These are phyloP conservation scores for Paraphoma chrysanthemicola DNA, from an alignment of 2,329 filamentous ascomycete genomes.

Conservation along the genomic window DNA sequence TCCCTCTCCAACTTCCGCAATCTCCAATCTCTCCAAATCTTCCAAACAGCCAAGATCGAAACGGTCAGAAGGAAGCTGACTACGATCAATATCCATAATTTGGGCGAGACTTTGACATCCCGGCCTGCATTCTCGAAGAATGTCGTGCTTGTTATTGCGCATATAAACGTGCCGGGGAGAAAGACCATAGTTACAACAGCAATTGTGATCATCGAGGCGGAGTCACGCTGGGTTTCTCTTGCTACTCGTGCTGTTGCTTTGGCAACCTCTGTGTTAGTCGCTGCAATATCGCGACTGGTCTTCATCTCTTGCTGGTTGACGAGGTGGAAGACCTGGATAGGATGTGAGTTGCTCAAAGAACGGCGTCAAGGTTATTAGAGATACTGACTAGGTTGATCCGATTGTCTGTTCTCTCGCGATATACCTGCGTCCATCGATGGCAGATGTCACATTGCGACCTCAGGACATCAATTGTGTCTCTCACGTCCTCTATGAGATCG, in stretches of 20 bases:
- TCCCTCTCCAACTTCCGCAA: background rate
- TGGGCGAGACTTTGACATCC: slow-evolving; percentile 10
- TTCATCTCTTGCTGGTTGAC: slow-evolving; percentile 22
- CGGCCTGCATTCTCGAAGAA: slow-evolving; percentile 23
- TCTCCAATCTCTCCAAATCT: slow-evolving; percentile 15
- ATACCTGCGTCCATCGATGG: slow-evolving; percentile 23
- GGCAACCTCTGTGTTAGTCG: slow-evolving; percentile 19
- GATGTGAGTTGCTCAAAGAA: background rate
- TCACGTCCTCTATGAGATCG: slow-evolving; percentile 4
- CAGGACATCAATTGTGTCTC: slow-evolving; percentile 24
- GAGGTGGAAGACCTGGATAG: slow-evolving; percentile 28
- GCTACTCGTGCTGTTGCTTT: slow-evolving; percentile 2
- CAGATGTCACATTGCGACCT: slow-evolving; percentile 25
- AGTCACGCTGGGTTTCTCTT: slow-evolving; percentile 30
- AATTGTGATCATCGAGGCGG: slow-evolving; percentile 35
- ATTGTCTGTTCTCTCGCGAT: slow-evolving; percentile 26
- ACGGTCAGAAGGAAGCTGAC: slow-evolving; percentile 19
- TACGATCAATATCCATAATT: slow-evolving; percentile 25
- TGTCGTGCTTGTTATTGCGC: slow-evolving; percentile 20
- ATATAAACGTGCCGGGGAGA: slow-evolving; percentile 30
- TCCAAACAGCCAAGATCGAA: slow-evolving; percentile 19
- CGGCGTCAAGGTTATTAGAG: too few relatives aligned
- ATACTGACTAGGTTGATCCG: slow-evolving; percentile 28
- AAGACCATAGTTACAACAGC: slow-evolving; percentile 35
- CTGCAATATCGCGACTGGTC: slow-evolving; percentile 24